These are phyloP conservation scores for Hamigera avellanea DNA, from an alignment of 495 filamentous ascomycete species.

Conservation along the genomic window DNA sequence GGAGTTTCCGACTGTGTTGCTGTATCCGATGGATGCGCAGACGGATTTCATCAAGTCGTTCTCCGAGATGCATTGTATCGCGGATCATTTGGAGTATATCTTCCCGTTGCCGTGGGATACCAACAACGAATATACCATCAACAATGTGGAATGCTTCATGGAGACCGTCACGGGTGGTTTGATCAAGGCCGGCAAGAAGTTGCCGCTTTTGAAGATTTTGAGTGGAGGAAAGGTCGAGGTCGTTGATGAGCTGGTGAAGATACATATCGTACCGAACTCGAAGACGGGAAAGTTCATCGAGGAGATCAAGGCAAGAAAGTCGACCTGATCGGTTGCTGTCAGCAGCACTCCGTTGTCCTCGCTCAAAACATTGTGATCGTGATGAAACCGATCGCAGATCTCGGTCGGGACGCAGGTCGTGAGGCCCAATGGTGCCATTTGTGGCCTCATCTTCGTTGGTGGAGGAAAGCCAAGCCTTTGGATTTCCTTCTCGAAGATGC, in stretches of 20 bases:
- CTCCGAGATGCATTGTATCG: constrained; percentile 55
- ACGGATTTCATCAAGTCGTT: constrained; percentile 85
- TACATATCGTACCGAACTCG: constrained; percentile 65
- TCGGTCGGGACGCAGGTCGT: too few species aligned
- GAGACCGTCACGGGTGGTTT: constrained; percentile 72
- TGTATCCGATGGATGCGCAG: constrained; percentile 73
- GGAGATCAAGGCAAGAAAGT: constrained; percentile 66
- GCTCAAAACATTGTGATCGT: too few species aligned
- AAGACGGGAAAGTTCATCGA: constrained; percentile 62
- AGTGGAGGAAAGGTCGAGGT: constrained; percentile 71
- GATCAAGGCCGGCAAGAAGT: constrained; percentile 81
- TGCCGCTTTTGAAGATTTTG: constrained; percentile 62
- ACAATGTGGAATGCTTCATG: constrained; percentile 76
- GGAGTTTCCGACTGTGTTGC: constrained; percentile 64
- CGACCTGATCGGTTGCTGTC: background rate
- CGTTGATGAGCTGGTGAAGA: constrained; percentile 70
- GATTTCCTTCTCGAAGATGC: too few species aligned
- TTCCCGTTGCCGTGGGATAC: constrained; percentile 78
- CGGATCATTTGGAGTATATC: constrained; percentile 67
- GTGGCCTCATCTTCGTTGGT: too few species aligned
- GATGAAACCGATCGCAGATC: too few species aligned
- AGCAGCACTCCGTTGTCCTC: too few species aligned
- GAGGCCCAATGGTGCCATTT: too few species aligned
- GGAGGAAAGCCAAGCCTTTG: too few species aligned
- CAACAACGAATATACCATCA: constrained; percentile 48